A percentile compares a stretch with the other conserved stretches of the same genome.
phyloP scores from a whole-genome alignment of 148 eudicot species.

The Camellia japonica region DNA sequence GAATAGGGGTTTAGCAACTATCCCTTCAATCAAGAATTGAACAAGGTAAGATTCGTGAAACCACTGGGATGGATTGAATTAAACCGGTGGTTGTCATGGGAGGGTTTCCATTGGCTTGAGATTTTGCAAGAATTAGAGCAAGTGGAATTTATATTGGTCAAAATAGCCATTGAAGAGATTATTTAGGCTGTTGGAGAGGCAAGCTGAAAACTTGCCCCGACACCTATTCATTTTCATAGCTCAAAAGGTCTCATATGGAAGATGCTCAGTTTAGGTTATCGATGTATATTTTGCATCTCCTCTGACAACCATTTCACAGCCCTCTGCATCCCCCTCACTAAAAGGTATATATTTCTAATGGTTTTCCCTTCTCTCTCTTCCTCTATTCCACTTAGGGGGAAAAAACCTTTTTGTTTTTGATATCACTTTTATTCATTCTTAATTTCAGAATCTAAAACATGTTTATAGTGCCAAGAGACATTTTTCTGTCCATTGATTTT shows the following conservation, averaged over 20 bases:
- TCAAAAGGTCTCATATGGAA: neutral
- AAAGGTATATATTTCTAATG: too few species aligned
- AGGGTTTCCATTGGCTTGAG: neutral
- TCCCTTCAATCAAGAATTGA: neutral
- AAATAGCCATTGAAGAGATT: neutral
- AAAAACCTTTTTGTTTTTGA: too few species aligned
- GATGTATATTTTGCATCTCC: too few species aligned
- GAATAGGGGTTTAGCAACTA: neutral
- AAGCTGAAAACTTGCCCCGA: neutral
- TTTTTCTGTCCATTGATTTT: too few species aligned
- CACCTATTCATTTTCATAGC: neutral
- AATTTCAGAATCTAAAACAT: too few species aligned
- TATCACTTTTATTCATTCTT: too few species aligned
- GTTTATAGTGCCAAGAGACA: too few species aligned
- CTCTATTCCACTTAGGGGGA: too few species aligned
- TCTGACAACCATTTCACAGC: too few species aligned
- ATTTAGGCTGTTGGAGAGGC: neutral
- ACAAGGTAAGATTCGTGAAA: slow-evolving; percentile 5
- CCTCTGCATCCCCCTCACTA: too few species aligned
- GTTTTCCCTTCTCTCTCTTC: too few species aligned
- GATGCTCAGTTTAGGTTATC: neutral
- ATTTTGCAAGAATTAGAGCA: neutral
- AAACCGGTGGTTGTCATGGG: neutral
- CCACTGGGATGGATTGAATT: neutral
- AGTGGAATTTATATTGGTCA: neutral